Conservation (phyloP, 2,329 filamentous ascomycete genomes). For the Myriosclerotinia curreyana region DNA sequence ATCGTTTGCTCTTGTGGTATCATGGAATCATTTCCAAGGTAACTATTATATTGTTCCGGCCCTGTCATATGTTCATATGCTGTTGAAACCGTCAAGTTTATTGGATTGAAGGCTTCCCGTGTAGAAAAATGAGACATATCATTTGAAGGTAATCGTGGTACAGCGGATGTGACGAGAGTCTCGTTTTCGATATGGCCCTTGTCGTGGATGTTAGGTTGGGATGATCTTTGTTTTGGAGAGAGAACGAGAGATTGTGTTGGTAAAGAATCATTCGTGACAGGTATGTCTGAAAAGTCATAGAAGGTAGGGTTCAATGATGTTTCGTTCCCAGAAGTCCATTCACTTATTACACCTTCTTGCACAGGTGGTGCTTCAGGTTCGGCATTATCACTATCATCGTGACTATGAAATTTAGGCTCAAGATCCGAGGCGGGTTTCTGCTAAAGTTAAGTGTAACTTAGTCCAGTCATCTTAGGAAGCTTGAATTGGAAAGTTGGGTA, state of each 20-base stretch:
- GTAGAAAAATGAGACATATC: not conserved
- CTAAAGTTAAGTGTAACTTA: not conserved
- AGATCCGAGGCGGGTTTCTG: not conserved
- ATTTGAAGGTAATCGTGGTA: constrained; percentile 10
- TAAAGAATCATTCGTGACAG: not conserved
- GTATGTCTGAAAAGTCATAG: constrained; percentile 8
- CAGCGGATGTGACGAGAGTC: not conserved
- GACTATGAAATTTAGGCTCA: not conserved
- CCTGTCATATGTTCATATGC: constrained; percentile 18
- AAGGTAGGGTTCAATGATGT: constrained; percentile 3
- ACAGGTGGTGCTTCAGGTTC: not conserved
- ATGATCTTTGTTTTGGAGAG: not conserved
- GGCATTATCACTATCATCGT: constrained; percentile 16
- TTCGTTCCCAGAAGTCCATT: constrained; percentile 7
- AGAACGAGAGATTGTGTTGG: constrained; percentile 6
- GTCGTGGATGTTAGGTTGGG: not conserved
- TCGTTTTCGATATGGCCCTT: not conserved
- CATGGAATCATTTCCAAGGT: constrained; percentile 4
- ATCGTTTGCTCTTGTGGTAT: not conserved
- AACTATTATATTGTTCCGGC: constrained; percentile 11
- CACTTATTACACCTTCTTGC: not conserved
- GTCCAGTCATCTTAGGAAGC: not conserved
- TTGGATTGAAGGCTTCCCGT: not conserved
- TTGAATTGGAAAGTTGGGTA: not conserved
- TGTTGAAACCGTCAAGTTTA: not conserved